Evolutionary conservation across 306 rosid species (phyloP).

Genomic region (Erythrophleum fordii): DNA sequence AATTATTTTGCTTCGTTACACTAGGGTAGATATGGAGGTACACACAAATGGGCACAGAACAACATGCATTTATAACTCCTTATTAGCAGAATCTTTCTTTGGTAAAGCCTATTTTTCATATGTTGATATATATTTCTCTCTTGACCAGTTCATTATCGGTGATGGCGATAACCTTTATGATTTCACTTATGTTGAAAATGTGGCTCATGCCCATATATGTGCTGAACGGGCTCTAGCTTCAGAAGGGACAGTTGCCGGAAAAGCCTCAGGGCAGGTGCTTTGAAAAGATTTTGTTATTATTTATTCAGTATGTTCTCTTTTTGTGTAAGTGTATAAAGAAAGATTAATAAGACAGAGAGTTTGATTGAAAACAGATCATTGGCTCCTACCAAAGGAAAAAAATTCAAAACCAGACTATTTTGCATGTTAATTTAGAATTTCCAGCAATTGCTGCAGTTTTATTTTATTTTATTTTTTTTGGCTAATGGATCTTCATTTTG

Average conservation of each 20-base stretch:
- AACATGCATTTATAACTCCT: slow-evolving; percentile 24
- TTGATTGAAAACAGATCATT: slow-evolving; percentile 26
- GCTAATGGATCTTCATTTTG: slow-evolving; percentile 44
- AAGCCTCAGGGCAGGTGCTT: slow-evolving; percentile 89
- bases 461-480: neutral
- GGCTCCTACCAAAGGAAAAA: neutral
- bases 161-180: slow-evolving; percentile 84
- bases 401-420: slow-evolving; percentile 11
- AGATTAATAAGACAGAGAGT: neutral
- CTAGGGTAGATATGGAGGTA: slow-evolving; percentile 24
- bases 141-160: slow-evolving; percentile 86
- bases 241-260: slow-evolving; percentile 66
- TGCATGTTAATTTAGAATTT: slow-evolving; percentile 26
- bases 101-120: slow-evolving; percentile 12
- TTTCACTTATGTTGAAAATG: slow-evolving; percentile 95
- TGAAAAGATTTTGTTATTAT: neutral
- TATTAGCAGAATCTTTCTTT: slow-evolving; percentile 11
- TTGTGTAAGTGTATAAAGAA: neutral
- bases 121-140: slow-evolving; percentile 37
- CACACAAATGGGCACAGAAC: neutral
- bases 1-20: neutral
- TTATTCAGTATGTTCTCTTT: neutral
- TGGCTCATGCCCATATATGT: slow-evolving; percentile 93
- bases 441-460: neutral
- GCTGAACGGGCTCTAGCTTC: slow-evolving; percentile 93